These are phyloP conservation scores for Tylopilus plumbeoviolaceoides DNA, from an alignment of 768 basidiomycete species.

Conservation along the genomic window DNA sequence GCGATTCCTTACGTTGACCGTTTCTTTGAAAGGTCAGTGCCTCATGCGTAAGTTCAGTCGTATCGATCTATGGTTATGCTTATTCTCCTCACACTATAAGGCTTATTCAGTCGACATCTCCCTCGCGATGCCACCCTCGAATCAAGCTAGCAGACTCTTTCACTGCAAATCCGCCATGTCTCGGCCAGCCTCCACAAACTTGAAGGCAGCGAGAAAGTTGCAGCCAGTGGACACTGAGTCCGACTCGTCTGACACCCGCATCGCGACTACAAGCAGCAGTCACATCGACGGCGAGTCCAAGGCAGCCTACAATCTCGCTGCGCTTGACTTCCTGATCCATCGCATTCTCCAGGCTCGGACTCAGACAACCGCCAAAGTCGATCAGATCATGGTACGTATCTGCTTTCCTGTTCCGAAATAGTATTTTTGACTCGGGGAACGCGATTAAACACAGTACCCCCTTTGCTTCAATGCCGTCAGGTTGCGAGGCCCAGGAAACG, in stretches of 20 bases:
- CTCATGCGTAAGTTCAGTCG: too few relatives aligned
- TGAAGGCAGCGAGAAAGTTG: slow-evolving; percentile 19
- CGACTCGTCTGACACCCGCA: slow-evolving; percentile 5
- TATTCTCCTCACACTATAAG: too few relatives aligned
- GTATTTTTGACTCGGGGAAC: background rate
- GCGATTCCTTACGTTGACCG: too few relatives aligned
- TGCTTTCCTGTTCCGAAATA: background rate
- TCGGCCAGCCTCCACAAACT: background rate
- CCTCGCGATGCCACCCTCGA: background rate
- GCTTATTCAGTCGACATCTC: too few relatives aligned
- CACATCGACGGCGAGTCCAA: slow-evolving; percentile 11
- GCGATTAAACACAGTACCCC: slow-evolving; percentile 2
- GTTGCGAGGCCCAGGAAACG: background rate
- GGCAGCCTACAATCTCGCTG: background rate
- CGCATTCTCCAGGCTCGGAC: slow-evolving; percentile 15
- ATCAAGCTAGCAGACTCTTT: background rate
- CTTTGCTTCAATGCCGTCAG: background rate
- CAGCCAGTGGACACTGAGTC: background rate
- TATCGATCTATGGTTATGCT: too few relatives aligned
- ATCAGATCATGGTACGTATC: background rate
- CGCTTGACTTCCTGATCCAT: background rate
- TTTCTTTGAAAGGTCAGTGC: too few relatives aligned
- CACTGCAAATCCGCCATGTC: background rate
- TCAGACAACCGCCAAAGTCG: slow-evolving; percentile 1
- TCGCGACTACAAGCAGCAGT: background rate